A percentile compares a stretch with the other conserved stretches of the same genome.
These are phyloP conservation scores for Solanum commersonii DNA, from an alignment of 257 asterid species.

Conservation along the genomic window DNA sequence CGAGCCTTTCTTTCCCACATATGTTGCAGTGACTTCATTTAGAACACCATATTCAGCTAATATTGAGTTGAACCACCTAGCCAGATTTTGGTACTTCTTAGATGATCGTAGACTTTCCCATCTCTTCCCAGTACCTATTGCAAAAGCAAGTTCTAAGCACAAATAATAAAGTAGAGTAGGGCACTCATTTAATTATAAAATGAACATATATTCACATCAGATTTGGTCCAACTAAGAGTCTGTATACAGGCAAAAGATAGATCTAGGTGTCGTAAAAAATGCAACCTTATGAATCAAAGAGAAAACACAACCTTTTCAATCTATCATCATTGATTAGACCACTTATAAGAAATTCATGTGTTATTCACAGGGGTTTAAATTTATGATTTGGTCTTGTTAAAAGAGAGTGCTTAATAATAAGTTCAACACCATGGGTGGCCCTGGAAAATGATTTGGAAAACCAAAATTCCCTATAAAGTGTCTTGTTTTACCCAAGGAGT, in stretches of 20 bases:
- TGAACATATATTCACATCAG: background rate
- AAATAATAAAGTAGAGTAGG: background rate
- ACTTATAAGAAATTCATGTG: background rate
- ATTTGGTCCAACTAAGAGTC: background rate
- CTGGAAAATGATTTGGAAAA: too few relatives aligned
- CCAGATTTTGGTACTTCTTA: constrained; percentile 75
- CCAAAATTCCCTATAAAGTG: too few relatives aligned
- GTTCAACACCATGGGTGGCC: too few relatives aligned
- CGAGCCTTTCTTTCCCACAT: constrained; percentile 51
- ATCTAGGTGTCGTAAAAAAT: background rate
- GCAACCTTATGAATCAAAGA: background rate
- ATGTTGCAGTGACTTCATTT: constrained; percentile 38
- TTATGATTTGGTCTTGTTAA: background rate
- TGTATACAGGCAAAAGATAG: background rate
- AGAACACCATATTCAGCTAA: constrained; percentile 47
- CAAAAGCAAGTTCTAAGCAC: background rate
- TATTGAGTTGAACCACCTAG: constrained; percentile 85
- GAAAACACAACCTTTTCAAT: background rate
- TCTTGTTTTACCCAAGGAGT: too few relatives aligned
- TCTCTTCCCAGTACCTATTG: constrained; percentile 70
- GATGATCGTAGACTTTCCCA: constrained; percentile 91
- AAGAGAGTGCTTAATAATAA: too few relatives aligned
- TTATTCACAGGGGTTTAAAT: background rate
- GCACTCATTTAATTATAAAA: background rate
- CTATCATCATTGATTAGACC: background rate